These are phyloP conservation scores for Ceratopteris richardii DNA, from an alignment of 75 land plant genomes.

Conservation along the genomic window DNA sequence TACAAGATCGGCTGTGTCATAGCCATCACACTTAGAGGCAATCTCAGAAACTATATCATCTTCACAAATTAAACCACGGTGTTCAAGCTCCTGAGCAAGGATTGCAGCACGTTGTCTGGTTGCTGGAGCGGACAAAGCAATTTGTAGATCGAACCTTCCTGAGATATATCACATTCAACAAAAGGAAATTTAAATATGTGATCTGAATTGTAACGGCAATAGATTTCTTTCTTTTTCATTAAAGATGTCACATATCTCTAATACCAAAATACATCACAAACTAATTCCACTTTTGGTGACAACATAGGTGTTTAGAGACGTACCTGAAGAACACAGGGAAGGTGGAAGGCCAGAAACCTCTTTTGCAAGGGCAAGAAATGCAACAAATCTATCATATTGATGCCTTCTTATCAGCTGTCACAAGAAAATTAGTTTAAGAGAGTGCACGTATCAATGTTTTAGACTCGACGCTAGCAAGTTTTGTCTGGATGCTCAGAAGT, in stretches of 20 bases:
- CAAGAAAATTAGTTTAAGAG: background rate
- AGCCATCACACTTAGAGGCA: constrained; percentile 91
- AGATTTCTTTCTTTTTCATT: background rate
- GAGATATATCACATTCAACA: constrained; percentile 6
- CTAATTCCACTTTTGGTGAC: no score
- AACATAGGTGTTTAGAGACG: no score
- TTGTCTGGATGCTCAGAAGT: no score
- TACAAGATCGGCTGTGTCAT: constrained; percentile 92
- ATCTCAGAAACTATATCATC: constrained; percentile 41
- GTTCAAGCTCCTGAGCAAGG: constrained; percentile 56
- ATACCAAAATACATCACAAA: no score
- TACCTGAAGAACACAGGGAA: constrained; percentile 66
- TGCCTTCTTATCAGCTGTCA: background rate
- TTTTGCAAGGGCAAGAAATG: constrained; percentile 67
- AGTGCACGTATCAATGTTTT: background rate
- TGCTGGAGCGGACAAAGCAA: constrained; percentile 74
- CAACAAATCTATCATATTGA: constrained; percentile 37
- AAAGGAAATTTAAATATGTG: background rate
- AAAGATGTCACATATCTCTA: no score
- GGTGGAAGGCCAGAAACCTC: constrained; percentile 54
- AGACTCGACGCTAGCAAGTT: no score
- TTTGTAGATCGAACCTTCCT: constrained; percentile 95
- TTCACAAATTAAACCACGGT: constrained; percentile 41
- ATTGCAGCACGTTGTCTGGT: constrained; percentile 65
- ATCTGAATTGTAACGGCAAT: background rate